Evolutionary conservation across 768 basidiomycete species (phyloP).

Genomic region (Tephrocybe sp.): DNA sequence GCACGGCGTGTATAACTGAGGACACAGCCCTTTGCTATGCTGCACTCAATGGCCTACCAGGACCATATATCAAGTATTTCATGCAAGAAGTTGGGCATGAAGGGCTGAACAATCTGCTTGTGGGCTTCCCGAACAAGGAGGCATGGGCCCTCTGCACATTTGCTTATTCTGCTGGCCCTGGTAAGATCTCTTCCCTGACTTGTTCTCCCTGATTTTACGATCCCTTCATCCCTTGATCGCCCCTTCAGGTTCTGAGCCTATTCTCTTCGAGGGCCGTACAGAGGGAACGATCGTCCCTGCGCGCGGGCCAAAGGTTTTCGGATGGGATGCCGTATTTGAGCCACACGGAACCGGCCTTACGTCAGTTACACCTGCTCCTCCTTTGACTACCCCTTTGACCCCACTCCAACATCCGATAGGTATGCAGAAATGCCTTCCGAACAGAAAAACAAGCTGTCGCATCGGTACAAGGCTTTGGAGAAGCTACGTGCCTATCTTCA

Average conservation of each 20-base stretch:
- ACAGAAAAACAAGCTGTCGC: slow-evolving; percentile 71
- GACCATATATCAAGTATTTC: slow-evolving; percentile 97
- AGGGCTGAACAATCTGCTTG: slow-evolving; percentile 84
- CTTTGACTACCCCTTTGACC: neutral
- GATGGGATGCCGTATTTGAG: slow-evolving; percentile 90
- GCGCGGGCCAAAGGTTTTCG: slow-evolving; percentile 75
- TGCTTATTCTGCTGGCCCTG: slow-evolving; percentile 86
- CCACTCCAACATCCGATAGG: slow-evolving; percentile 31
- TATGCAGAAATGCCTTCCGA: slow-evolving; percentile 75
- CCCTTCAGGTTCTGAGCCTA: slow-evolving; percentile 54
- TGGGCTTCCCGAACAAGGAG: slow-evolving; percentile 67
- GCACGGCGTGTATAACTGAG: slow-evolving; percentile 66
- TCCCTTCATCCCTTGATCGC: neutral
- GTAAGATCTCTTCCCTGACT: slow-evolving; percentile 20
- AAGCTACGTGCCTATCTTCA: slow-evolving; percentile 56
- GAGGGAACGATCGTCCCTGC: slow-evolving; percentile 88
- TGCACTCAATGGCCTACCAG: slow-evolving; percentile 88
- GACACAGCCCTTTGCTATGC: slow-evolving; percentile 93
- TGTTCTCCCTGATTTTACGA: neutral
- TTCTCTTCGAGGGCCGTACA: slow-evolving; percentile 79
- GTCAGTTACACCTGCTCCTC: slow-evolving; percentile 39
- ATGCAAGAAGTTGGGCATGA: slow-evolving; percentile 79
- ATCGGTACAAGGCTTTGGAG: slow-evolving; percentile 70
- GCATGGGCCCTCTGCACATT: slow-evolving; percentile 96
- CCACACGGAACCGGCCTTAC: slow-evolving; percentile 75